These are phyloP conservation scores for Blastomyces percursus DNA, from an alignment of 2,329 filamentous ascomycete species.

Conservation along the genomic window DNA sequence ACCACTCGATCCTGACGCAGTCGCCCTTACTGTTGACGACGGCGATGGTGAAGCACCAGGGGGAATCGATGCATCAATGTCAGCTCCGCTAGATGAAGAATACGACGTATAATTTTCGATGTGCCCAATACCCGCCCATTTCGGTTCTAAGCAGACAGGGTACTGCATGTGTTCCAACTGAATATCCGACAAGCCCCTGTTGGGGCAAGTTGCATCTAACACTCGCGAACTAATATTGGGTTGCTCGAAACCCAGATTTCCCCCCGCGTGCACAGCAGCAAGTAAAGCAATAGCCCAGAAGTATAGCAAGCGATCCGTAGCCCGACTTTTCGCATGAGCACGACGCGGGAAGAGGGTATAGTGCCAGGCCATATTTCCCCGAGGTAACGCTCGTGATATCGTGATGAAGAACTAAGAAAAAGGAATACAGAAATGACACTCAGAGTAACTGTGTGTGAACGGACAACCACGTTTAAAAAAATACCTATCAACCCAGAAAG, in stretches of 20 bases:
- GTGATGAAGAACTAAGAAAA: neutral
- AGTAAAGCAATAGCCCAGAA: neutral
- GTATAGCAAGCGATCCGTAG: neutral
- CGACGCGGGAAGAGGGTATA: neutral
- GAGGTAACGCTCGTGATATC: neutral
- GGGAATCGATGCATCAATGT: neutral
- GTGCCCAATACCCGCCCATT: constrained; percentile 6
- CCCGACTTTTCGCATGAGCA: neutral
- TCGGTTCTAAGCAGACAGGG: constrained; percentile 21
- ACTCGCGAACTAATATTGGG: constrained; percentile 10
- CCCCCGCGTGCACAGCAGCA: constrained; percentile 1
- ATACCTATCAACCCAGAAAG: constrained; percentile 7
- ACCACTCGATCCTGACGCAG: constrained; percentile 5
- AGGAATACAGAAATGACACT: neutral
- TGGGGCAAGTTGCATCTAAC: constrained; percentile 17
- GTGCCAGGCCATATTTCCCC: neutral
- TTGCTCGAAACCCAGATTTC: neutral
- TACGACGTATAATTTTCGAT: constrained; percentile 5
- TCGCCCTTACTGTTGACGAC: constrained; percentile 1
- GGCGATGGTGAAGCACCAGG: neutral
- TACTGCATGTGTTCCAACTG: constrained; percentile 18
- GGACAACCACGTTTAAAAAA: neutral
- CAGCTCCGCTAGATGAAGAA: constrained; percentile 1
- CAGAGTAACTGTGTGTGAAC: constrained; percentile 4
- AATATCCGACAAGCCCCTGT: constrained; percentile 12